Percentiles rank a stretch among this genome's conserved stretches.
Evolutionary conservation across 208 protist genomes (phyloP).

Genomic region (Wallacemonas rigidus): DNA sequence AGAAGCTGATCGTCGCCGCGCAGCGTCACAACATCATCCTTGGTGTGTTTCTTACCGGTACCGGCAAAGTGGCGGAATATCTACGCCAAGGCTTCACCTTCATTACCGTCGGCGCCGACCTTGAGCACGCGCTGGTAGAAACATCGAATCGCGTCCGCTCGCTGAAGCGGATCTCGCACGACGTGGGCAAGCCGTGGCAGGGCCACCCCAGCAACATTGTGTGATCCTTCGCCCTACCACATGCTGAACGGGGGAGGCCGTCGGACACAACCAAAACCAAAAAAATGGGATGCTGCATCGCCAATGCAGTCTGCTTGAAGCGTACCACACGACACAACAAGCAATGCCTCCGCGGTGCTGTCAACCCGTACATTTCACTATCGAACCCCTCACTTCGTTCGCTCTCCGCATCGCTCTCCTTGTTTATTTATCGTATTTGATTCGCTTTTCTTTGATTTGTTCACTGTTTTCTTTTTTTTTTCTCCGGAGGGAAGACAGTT

Average conservation of each 20-base stretch:
- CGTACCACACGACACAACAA: too few relatives aligned
- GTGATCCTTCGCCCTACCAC: neutral
- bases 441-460: too few relatives aligned
- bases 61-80: constrained; percentile 34
- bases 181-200: constrained; percentile 24
- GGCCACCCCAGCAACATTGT: constrained; percentile 33
- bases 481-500: too few relatives aligned
- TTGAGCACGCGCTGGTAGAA: constrained; percentile 32
- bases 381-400: too few relatives aligned
- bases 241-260: too few relatives aligned
- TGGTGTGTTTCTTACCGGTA: constrained; percentile 36
- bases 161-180: constrained; percentile 29
- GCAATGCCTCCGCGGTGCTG: too few relatives aligned
- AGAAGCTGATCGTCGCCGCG: constrained; percentile 28
- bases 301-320: neutral
- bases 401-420: too few relatives aligned
- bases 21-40: constrained; percentile 33
- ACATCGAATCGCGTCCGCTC: constrained; percentile 24
- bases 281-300: neutral
- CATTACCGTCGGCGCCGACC: constrained; percentile 39
- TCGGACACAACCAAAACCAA: too few relatives aligned
- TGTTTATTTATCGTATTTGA: too few relatives aligned
- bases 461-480: too few relatives aligned
- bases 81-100: constrained; percentile 41
- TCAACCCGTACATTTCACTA: too few relatives aligned